Percentiles rank a stretch among this genome's conserved stretches.
Conservation (phyloP, 2,329 filamentous ascomycete genomes). For the Akanthomyces uredinophilus region DNA sequence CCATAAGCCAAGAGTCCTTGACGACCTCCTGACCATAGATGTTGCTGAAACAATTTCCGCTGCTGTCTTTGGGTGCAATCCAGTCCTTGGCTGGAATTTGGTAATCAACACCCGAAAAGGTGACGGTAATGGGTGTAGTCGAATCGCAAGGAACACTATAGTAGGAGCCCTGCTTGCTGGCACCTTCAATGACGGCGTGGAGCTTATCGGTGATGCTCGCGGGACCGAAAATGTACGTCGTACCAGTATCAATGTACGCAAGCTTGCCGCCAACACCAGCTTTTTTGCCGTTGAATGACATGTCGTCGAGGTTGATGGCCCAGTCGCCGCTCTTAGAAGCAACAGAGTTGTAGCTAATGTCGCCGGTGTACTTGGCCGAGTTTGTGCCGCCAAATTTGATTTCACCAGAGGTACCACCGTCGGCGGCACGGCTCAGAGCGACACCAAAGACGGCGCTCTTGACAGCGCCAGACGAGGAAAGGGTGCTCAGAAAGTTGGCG, state of each 20-base stretch:
- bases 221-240: conserved; percentile 72
- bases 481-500: conserved; percentile 62
- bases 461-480: conserved; percentile 54
- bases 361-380: conserved; percentile 58
- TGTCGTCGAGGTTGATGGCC: conserved; percentile 66
- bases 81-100: conserved; percentile 67
- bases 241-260: conserved; percentile 80
- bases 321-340: conserved; percentile 55
- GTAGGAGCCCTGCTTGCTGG: conserved; percentile 51
- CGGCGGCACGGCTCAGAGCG: conserved; percentile 60
- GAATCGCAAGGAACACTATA: conserved; percentile 72
- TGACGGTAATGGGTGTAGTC: conserved; percentile 54
- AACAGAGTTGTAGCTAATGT: conserved; percentile 61
- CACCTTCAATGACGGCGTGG: conserved; percentile 61
- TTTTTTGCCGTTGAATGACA: conserved; percentile 55
- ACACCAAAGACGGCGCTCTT: conserved; percentile 64
- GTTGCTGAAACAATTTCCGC: conserved; percentile 61
- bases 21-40: conserved; percentile 69
- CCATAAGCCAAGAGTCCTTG: conserved; percentile 67
- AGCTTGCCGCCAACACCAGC: conserved; percentile 49
- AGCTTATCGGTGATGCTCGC: conserved; percentile 59
- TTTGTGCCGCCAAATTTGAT: conserved; percentile 72
- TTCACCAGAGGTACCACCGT: conserved; percentile 66
- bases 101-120: conserved; percentile 64
- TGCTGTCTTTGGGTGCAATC: conserved; percentile 43